Conservation (phyloP, 2,329 filamentous ascomycete genomes). For the Fusarium anguioides region DNA sequence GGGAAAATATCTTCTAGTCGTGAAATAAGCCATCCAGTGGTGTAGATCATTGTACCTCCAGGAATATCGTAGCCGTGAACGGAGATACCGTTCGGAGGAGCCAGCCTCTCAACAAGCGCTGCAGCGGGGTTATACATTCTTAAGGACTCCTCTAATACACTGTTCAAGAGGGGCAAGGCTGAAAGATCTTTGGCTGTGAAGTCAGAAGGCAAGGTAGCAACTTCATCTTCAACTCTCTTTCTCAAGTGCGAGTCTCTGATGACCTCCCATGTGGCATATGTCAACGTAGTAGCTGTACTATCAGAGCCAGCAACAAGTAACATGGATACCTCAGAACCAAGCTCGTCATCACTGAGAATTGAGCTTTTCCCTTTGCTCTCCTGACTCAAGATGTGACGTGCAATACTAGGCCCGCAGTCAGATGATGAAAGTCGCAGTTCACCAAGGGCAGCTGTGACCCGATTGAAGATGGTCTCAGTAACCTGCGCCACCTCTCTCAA, state of each 20-base stretch:
- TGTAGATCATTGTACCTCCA: constrained; percentile 3
- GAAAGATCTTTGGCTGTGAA: not conserved
- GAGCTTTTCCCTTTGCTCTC: not conserved
- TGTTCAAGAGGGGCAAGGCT: not conserved
- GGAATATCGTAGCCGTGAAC: constrained; percentile 5
- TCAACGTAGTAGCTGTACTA: constrained; percentile 11
- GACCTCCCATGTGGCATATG: constrained; percentile 13
- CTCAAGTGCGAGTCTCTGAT: not conserved
- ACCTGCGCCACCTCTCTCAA: not conserved
- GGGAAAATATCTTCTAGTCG: not conserved
- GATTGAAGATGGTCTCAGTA: not conserved
- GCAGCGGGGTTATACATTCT: constrained; percentile 9
- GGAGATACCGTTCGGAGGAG: not conserved
- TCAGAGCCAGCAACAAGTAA: constrained; percentile 16
- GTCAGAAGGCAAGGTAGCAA: not conserved
- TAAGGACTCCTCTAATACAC: constrained; percentile 1
- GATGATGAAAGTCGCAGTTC: not conserved
- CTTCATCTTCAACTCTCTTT: not conserved
- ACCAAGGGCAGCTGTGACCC: not conserved
- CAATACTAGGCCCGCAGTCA: not conserved
- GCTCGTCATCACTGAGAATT: not conserved
- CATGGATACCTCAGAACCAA: constrained; percentile 6
- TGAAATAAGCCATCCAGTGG: constrained; percentile 12
- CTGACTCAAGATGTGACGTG: not conserved
- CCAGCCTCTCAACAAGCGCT: not conserved